phyloP scores from a whole-genome alignment of 2,329 filamentous ascomycete genomes.

The Nothopassalora personata region DNA sequence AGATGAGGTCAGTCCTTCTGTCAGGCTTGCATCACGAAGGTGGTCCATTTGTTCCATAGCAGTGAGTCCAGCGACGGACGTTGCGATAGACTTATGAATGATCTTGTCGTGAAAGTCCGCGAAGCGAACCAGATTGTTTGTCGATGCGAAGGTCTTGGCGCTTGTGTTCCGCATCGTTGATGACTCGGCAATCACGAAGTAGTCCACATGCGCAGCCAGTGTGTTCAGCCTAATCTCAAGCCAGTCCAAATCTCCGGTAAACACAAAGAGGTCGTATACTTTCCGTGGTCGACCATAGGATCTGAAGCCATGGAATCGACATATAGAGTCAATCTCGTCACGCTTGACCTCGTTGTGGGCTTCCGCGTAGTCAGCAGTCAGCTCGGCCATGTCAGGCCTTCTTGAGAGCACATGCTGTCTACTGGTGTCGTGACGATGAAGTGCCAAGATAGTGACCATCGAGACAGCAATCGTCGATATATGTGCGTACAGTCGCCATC shows the following conservation, averaged over 20 bases:
- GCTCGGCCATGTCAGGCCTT: not conserved
- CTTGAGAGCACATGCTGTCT: not conserved
- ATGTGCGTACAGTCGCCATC: not conserved
- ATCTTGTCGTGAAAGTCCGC: constrained; percentile 54
- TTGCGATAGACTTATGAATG: constrained; percentile 52
- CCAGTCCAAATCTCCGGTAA: constrained; percentile 61
- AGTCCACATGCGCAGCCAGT: constrained; percentile 55
- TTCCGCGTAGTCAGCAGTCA: not conserved
- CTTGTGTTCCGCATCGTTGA: constrained; percentile 53
- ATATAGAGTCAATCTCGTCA: not conserved
- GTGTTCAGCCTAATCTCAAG: constrained; percentile 59
- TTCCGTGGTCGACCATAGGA: constrained; percentile 36
- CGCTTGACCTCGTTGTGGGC: not conserved
- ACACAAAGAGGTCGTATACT: constrained; percentile 58
- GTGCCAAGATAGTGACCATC: not conserved
- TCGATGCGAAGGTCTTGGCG: constrained; percentile 51
- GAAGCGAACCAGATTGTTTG: constrained; percentile 49
- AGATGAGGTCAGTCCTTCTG: constrained; percentile 51
- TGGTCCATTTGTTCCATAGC: constrained; percentile 49
- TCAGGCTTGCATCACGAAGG: constrained; percentile 53
- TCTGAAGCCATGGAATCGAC: not conserved
- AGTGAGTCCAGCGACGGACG: constrained; percentile 35
- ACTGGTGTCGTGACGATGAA: not conserved
- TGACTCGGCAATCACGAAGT: constrained; percentile 60
- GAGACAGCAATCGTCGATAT: not conserved